Evolutionary conservation across 129 eudicot genomes (phyloP), one percentile per base, ranked within the genome.

Genomic region (Deinandra increscens): DNA sequence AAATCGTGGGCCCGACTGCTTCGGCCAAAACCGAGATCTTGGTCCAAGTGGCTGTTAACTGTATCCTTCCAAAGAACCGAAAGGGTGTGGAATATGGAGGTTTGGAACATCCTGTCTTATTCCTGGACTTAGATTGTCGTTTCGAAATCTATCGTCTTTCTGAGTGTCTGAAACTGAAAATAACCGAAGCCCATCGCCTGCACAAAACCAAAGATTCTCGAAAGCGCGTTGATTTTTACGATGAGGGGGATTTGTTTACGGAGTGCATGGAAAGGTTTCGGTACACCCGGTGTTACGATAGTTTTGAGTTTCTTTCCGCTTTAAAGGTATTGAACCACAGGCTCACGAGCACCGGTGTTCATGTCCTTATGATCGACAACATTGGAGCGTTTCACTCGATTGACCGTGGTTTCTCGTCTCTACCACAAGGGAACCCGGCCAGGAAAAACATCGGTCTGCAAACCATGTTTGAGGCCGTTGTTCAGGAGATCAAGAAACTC

Each of bases 361-460:
- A 78, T 71, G 75, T 93, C 66, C 83, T 93, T 41, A 81, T 93
- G 87, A 84, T 93, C 60, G 98, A 89, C 80, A 84, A 85, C 55
- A 83, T 89, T 44, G 97, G 98, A 68, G 97, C 98, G 8, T 89
- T 84, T 80, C 81, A 93, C 68, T 89, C 92, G 90, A 82, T 82
- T 68, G 95, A 93, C 61, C 97, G 97, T 70, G 88, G 84, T 58
- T 77, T 81, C 44, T 79, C 90, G 14, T 83, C 90, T 64, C 44
- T 84, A 55, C 77, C 88, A 36, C 71, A 82, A 44, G 83, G 88
- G 44, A 75, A 61, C 54, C 77, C 36, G 20, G 83, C 50, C 72
- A 87, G 99, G 86, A 90, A 81, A 77, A 84, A 70, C 60, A 51
- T 83, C 41, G 79, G 90, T 76, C 81, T 87, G 60, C 99, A 94